Base-by-base conservation (phyloP, 768 basidiomycete genomes). In the Lentinus tigrinus region DNA sequence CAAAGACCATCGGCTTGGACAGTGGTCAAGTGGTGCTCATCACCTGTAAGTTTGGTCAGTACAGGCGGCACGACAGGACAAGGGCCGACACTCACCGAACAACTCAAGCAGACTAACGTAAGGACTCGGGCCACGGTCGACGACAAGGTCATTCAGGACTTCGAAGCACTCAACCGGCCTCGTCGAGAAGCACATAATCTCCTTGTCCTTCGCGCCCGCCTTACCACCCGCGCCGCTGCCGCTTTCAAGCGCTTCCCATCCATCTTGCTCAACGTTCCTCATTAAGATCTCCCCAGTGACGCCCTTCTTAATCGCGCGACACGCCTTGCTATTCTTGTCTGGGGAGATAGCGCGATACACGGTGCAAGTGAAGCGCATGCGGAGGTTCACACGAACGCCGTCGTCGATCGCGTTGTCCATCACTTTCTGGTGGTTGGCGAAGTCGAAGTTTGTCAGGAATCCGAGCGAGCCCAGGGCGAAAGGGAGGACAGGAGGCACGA, bases 351-450 rank as follows among this genome's bases (percentile, higher is more conserved):
- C 91, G 39, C 97, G 91, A 72, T 96, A 99, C 13, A 99, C 93
- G 5, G 97, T 98, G 73, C 97, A 98, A 8, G 96, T 98, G 73
- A 99, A 99, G 27, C 97, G 87, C 97, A 99, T 99, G 48, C 97
- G 89, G 14, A 99, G 79, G 71, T 99, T 99, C 55, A 98, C 95
- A 9, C 95, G 89, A 62, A 99, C 96, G 28, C 97, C 97, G 11
- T 87, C 83, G 67, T 98, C 94, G 57, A 98, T 85, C 39, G 85
- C 87, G 67, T 85, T 85, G 75, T 95, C 87, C 84, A 99, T 85
- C 58, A 95, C 89, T 9, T 84, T 72, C 69, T 87, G 80, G 76
- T 96, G 85, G 74, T 97, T 85, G 56, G 85, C 79, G 71, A 98
- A 94, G 77, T 98, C 87, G 69, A 98, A 98, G 70, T 95, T 97